Conservation (phyloP, 176 grass and related monocot species). For the Lolium perenne region DNA sequence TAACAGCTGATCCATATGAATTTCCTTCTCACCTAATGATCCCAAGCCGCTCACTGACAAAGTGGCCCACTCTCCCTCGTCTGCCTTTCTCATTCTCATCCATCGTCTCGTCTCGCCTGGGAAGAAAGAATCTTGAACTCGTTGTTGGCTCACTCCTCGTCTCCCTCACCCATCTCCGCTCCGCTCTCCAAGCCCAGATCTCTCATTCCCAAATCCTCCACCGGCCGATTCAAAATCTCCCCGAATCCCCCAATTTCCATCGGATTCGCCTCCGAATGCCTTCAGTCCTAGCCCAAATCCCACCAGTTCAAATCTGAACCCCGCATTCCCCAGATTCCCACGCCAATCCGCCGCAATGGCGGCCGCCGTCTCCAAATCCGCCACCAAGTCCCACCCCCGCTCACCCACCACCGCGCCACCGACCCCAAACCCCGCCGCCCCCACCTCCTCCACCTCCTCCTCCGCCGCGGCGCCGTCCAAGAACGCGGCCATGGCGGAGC, state of each 20-base stretch:
- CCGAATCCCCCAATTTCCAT: constrained; percentile 43
- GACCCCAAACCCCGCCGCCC: constrained; percentile 31
- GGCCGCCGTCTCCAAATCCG: constrained; percentile 53
- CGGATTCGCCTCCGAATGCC: constrained; percentile 30
- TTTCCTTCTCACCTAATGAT: not conserved
- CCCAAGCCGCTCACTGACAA: not conserved
- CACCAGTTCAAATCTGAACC: constrained; percentile 53
- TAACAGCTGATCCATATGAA: not conserved
- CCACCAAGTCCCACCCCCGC: constrained; percentile 46
- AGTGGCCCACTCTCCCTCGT: not conserved
- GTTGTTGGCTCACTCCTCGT: constrained; percentile 14
- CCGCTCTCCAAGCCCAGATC: constrained; percentile 51
- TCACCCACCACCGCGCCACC: constrained; percentile 48
- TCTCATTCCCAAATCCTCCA: constrained; percentile 45
- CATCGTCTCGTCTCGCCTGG: not conserved
- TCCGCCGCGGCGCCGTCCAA: constrained; percentile 42
- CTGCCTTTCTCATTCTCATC: constrained; percentile 45
- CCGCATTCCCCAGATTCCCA: constrained; percentile 35
- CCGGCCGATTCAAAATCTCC: constrained; percentile 19
- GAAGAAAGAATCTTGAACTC: constrained; percentile 53
- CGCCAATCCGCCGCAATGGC: constrained; percentile 50
- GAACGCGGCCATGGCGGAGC: constrained; percentile 80
- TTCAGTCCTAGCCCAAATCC: constrained; percentile 22
- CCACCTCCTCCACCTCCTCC: not conserved
- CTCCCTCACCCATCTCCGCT: not conserved